These are phyloP conservation scores for Entomortierella beljakovae DNA, from an alignment of 192 early-diverging fungal species.

Conservation along the genomic window DNA sequence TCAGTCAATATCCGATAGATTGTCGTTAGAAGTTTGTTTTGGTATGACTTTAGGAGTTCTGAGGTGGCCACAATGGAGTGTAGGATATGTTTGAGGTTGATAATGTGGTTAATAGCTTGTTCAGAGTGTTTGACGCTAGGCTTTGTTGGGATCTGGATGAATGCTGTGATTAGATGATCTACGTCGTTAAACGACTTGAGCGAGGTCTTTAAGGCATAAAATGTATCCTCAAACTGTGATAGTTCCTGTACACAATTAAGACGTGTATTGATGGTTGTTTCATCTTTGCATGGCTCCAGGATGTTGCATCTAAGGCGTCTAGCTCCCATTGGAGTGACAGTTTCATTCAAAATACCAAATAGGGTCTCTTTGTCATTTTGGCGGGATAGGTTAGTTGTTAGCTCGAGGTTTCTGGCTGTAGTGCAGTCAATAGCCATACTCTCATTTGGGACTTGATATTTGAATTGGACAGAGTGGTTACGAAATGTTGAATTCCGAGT, in stretches of 20 bases:
- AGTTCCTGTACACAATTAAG: constrained; percentile 72
- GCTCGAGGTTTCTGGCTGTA: constrained; percentile 72
- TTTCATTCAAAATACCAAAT: constrained; percentile 70
- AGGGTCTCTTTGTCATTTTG: constrained; percentile 63
- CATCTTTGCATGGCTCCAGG: constrained; percentile 74
- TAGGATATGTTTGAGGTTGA: constrained; percentile 78
- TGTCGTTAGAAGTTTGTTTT: constrained; percentile 60
- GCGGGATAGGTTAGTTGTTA: constrained; percentile 63
- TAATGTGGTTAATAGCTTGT: constrained; percentile 73
- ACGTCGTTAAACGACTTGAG: constrained; percentile 64
- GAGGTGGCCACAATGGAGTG: constrained; percentile 57
- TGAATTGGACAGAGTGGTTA: constrained; percentile 66
- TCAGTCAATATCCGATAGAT: constrained; percentile 58
- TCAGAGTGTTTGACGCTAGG: constrained; percentile 68
- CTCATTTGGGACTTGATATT: constrained; percentile 65
- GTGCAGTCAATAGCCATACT: constrained; percentile 65
- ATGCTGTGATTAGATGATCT: constrained; percentile 67
- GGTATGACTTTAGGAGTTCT: constrained; percentile 29
- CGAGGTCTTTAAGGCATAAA: constrained; percentile 57
- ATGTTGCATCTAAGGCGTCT: constrained; percentile 81
- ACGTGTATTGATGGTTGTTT: constrained; percentile 63
- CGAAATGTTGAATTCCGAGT: constrained; percentile 61
- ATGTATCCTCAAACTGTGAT: constrained; percentile 60
- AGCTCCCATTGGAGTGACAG: constrained; percentile 75
- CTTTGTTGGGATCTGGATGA: constrained; percentile 60